Percentiles rank a stretch among this genome's conserved stretches.
These are phyloP conservation scores for Tetraselmis striata DNA, from an alignment of 139 green algal genomes.

Conservation along the genomic window DNA sequence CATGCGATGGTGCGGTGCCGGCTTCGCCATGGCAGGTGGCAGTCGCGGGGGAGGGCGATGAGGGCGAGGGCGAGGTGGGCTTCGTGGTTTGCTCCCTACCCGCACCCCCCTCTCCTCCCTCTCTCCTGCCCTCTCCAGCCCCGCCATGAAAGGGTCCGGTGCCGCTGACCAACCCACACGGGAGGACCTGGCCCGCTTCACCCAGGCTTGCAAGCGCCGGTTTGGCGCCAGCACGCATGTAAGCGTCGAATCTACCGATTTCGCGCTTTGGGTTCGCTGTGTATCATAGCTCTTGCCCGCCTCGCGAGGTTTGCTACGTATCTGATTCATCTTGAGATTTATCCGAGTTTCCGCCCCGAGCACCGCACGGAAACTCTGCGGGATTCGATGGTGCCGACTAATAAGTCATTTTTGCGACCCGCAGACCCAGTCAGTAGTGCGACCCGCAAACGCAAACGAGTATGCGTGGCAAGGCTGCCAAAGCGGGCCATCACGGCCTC, in stretches of 20 bases:
- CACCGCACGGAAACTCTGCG: no score
- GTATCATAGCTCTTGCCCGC: no score
- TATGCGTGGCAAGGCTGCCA: neutral
- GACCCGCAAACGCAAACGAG: neutral
- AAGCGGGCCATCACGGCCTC: neutral
- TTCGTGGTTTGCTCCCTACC: neutral
- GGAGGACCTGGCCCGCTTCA: neutral
- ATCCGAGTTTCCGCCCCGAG: no score
- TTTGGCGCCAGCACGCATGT: neutral
- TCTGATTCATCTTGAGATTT: no score
- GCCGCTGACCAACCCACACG: no score
- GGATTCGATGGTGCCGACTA: no score
- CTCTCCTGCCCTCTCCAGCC: neutral
- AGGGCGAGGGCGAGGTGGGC: neutral
- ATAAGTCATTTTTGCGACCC: no score
- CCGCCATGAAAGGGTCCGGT: no score
- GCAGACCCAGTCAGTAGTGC: no score
- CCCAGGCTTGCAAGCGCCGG: neutral
- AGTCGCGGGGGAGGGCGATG: neutral
- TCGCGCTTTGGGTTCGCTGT: no score
- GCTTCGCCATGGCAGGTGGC: neutral
- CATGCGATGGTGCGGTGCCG: neutral
- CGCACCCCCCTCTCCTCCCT: neutral
- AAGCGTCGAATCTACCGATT: no score
- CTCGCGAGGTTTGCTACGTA: no score